A percentile compares a stretch with the other conserved stretches of the same genome.
Evolutionary conservation across 768 basidiomycete species (phyloP).

Genomic region (Boletales sp.): DNA sequence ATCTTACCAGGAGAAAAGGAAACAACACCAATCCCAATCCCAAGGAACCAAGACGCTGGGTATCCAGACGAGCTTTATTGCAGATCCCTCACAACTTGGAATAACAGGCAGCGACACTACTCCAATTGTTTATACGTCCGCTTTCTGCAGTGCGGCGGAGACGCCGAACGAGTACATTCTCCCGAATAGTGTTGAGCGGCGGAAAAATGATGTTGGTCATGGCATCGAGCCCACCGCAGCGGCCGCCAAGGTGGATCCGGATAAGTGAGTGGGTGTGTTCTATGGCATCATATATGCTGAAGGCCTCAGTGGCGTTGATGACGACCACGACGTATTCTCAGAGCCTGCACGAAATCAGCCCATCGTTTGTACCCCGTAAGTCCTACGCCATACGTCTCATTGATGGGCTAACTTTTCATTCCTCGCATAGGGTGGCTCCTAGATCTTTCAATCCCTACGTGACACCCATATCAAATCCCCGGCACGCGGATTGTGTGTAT

Average conservation of each 20-base stretch:
- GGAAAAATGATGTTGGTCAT: background rate
- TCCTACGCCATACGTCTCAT: background rate
- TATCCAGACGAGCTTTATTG: constrained; percentile 18
- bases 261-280: constrained; percentile 8
- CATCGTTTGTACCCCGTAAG: constrained; percentile 19
- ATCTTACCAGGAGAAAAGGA: constrained; percentile 21
- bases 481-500: constrained; percentile 1
- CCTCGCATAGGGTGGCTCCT: constrained; percentile 8
- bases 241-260: background rate
- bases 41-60: constrained; percentile 14
- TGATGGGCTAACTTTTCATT: background rate
- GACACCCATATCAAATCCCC: constrained; percentile 26
- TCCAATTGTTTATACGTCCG: background rate
- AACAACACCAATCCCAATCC: constrained; percentile 1
- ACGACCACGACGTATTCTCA: background rate
- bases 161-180: background rate
- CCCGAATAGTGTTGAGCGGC: background rate
- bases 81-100: background rate
- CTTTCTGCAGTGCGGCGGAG: background rate
- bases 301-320: background rate
- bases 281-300: background rate
- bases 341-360: background rate
- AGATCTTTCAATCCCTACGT: constrained; percentile 22
- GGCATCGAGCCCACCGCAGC: background rate
- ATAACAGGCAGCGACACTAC: background rate